Evolutionary conservation across 2,329 filamentous ascomycete genomes (phyloP).

Genomic region (Penicillium sp.): DNA sequence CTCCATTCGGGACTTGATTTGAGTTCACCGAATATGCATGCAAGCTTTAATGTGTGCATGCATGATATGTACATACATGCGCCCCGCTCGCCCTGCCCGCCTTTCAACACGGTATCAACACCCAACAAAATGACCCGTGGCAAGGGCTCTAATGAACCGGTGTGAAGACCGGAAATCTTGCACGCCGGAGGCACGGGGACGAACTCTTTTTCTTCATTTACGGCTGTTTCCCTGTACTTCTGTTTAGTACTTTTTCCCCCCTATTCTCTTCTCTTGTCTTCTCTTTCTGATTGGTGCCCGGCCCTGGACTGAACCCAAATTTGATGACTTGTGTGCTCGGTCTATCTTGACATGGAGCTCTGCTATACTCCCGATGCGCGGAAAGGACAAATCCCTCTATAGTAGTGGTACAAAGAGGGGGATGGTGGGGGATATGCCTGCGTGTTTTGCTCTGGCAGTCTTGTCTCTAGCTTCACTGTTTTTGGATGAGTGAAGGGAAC

Average conservation of each 20-base stretch:
- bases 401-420: neutral
- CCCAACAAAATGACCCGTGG: neutral
- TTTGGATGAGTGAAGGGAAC: neutral
- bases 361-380: slow-evolving; percentile 4
- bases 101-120: slow-evolving; percentile 15
- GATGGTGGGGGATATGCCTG: neutral
- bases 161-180: slow-evolving; percentile 2
- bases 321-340: slow-evolving; percentile 16
- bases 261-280: slow-evolving; percentile 2
- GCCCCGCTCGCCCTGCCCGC: slow-evolving; percentile 4
- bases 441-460: neutral
- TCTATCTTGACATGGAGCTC: slow-evolving; percentile 3
- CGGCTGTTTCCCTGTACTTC: slow-evolving; percentile 19
- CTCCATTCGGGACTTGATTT: slow-evolving; percentile 7
- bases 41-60: slow-evolving; percentile 12
- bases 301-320: slow-evolving; percentile 1
- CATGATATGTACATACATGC: slow-evolving; percentile 13
- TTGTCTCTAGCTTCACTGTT: neutral
- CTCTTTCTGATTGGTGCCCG: slow-evolving; percentile 6
- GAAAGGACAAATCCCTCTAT: neutral
- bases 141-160: slow-evolving; percentile 1
- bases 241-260: slow-evolving; percentile 3
- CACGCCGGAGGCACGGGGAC: slow-evolving; percentile 10
- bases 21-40: slow-evolving; percentile 10
- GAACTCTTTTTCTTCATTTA: slow-evolving; percentile 11